Evolutionary conservation across 257 asterid species (phyloP), one percentile per base, ranked within the genome.

Genomic region (Marsdenia floribunda): DNA sequence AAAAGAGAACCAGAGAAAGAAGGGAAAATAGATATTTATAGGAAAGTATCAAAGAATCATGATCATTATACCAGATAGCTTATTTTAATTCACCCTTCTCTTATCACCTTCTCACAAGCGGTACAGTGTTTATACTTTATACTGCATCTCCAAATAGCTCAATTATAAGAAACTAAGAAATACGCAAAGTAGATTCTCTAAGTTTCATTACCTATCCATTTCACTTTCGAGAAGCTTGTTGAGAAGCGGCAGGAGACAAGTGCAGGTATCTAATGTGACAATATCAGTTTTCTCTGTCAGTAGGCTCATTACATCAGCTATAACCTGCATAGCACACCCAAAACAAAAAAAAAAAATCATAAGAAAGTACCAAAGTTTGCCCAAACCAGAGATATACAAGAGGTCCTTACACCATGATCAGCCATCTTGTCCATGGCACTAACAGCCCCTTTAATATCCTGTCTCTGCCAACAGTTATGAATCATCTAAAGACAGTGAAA

Each of bases 371-470:
- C 40, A 3, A 33, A 50, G 21, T 44, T 24, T 16, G 24, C 24
- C 64, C 35, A 49, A 16, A 47, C 29, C 68, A 67, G 57, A 49
- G 70, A 76, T 38, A 33, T 67, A 75, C 50, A 26, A 4, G 67
- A 4, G 67, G 77, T 26, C 81, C 97, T 87, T 89, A 94, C 99
- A 67, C 90, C 91, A 76, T 85, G 88, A 84, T 95, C 98, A 6
- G 84, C 88, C 96, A 95, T 87, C 88, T 88, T 89, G 88, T 88
- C 85, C 85, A 87, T 81, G 35, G 90, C 85, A 80, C 82, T 77
- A 54, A 95, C 78, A 68, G 96, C 96, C 75, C 97, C 97, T 84
- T 85, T 92, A 74, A 92, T 81, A 87, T 95, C 98, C 82, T 85
- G 91, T 77, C 99, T 86, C 80, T 68, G 93, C 97, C 98, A 95